A percentile compares a stretch with the other conserved stretches of the same genome.
Evolutionary conservation across 345 rosid genomes (phyloP).

Genomic region (Eutrema heterophyllum): DNA sequence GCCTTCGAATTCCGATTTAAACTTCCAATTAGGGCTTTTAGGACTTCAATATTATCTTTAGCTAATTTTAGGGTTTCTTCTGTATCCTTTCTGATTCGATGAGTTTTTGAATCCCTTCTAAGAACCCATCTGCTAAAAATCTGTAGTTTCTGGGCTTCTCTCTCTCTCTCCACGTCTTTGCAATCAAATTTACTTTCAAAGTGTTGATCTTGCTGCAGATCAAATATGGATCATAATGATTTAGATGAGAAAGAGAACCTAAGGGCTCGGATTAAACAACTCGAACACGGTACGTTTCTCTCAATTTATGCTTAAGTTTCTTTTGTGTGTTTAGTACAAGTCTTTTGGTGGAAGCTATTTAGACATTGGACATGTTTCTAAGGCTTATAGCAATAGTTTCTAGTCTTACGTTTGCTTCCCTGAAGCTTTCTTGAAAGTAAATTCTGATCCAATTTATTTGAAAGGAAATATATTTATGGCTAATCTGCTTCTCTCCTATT

Average conservation of each 20-base stretch:
- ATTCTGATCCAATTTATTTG: not conserved
- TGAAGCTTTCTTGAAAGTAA: not conserved
- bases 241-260: constrained; percentile 41
- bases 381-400: not conserved
- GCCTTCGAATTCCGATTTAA: not conserved
- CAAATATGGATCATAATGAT: constrained; percentile 48
- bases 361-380: not conserved
- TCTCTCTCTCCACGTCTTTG: not conserved
- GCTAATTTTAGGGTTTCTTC: not conserved
- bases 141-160: not conserved
- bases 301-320: not conserved
- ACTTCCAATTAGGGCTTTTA: too few relatives aligned
- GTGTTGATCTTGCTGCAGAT: constrained; percentile 8
- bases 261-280: constrained; percentile 62
- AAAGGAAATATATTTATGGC: not conserved
- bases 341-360: not conserved
- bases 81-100: not conserved
- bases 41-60: too few relatives aligned
- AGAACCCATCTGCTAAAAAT: not conserved
- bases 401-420: not conserved
- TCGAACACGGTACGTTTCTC: constrained; percentile 56
- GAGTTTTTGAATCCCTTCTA: not conserved
- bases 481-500: not conserved
- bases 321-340: not conserved
- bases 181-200: not conserved